Evolutionary conservation across 2,329 filamentous ascomycete genomes (phyloP), one percentile per base, ranked within the genome.

Genomic region (Bretziella fagacearum): DNA sequence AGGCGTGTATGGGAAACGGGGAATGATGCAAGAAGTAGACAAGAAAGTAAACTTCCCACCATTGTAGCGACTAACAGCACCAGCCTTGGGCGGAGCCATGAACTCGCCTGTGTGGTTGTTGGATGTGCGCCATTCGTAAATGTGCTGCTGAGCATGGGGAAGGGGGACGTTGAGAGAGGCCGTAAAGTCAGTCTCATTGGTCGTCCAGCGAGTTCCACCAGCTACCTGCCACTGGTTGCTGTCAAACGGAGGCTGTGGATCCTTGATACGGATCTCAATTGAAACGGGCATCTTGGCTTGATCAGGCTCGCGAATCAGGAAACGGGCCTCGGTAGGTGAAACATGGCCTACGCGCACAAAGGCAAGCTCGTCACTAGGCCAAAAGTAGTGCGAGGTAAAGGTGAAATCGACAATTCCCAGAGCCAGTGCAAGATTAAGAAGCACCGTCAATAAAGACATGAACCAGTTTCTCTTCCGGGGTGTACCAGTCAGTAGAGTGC

Each of bases 331-430:
- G 0, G 70, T 74, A 15, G 83, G 73, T 3, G 86, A 93, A 23
- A 96, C 80, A 59, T 89, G 89, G 22, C 91, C 91, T 13, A 94
- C 67, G 6, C 91, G 74, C 33, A 84, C 83, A 59, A 98, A 93
- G 0, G 86, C 84, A 8, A 94, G 66, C 53, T 93, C 78, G 23
- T 83, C 65, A 22, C 70, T 77, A 3, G 80, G 77, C 59, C 93
- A 71, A 27, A 81, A 71, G 50, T 79, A 60, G 8, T 76, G 74
- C 2, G 81, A 80, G 17, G 82, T 75, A 57, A 83, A 86, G 11
- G 93, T 69, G 32, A 87, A 73, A 60, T 98, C 91, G 22, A 79
- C 69, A 0, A 79, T 74, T 61, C 89, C 74, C 6, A 73, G 65
- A 4, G 85, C 69, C 33, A 91, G 65, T 2, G 71, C 62, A 15